phyloP scores from a whole-genome alignment of 106 monocot species.

The Platanthera guangdongensis region DNA sequence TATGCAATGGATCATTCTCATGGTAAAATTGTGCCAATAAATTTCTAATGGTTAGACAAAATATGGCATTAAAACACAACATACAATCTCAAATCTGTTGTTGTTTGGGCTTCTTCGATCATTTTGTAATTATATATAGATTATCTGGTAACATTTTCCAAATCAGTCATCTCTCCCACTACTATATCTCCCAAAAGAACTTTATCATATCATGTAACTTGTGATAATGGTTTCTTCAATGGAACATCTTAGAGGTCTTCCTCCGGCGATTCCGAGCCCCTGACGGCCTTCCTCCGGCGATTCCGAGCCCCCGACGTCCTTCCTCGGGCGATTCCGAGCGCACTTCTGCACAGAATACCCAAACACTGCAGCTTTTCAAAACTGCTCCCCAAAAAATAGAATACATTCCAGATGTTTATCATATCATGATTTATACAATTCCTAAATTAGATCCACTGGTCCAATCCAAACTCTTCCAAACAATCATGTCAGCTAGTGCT shows the following conservation, averaged over 20 bases:
- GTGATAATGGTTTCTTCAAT: no score
- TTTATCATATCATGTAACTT: constrained; percentile 27
- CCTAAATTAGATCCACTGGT: constrained; percentile 17
- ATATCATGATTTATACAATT: no score
- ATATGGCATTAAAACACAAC: not conserved
- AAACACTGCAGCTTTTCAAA: no score
- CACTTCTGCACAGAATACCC: no score
- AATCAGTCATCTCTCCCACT: constrained; percentile 62
- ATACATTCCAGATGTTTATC: constrained; percentile 42
- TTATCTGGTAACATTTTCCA: constrained; percentile 63
- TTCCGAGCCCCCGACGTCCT: no score
- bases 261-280: no score
- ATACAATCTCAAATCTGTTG: constrained; percentile 8
- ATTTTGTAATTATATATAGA: constrained; percentile 64
- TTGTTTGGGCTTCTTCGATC: constrained; percentile 69
- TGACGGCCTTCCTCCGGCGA: no score
- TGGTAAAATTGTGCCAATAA: not conserved
- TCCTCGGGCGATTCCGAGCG: no score
- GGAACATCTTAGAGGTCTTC: no score
- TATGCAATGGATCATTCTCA: not conserved
- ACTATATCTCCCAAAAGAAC: constrained; percentile 82
- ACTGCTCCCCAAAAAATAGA: no score
- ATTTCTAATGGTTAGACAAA: not conserved
- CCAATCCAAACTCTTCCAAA: constrained; percentile 31
- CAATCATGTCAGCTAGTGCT: constrained; percentile 52